Evolutionary conservation across 768 basidiomycete genomes (phyloP), one percentile per base, ranked within the genome.

Genomic region (Amanita phalloides): DNA sequence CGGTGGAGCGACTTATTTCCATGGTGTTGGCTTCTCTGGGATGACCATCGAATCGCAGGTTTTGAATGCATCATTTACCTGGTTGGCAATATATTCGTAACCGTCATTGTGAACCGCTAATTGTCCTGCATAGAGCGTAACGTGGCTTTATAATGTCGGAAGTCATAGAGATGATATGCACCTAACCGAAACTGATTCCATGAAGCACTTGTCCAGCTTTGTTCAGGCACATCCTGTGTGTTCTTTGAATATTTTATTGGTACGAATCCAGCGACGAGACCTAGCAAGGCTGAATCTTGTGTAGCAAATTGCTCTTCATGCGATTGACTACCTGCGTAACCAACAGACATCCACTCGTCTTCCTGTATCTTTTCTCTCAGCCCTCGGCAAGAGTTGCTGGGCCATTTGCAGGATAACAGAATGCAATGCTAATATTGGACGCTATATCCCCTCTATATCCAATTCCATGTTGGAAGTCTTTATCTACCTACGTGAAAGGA

Each of bases 21-120:
- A 1, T 87, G 86, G 85, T 70, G 69, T 49, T 90, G 87, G 85
- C 64, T 60, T 9, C 62, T 73, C 6, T 88, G 84, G 82, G 61
- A 66, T 44, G 84, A 86, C 28, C 43, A 52, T 28, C 42, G 51
- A 13, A 45, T 45, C 25, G 51, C 51, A 23, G 35, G 35, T 39
- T 52, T 38, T 21, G 51, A 52, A 35, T 45, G 43, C 26, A 45
- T 52, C 11, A n/a, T 45, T 20, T 45, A 44, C 43, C 20, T 37
- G 42, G 51, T 52, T 6, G 30, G 51, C 3, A n/a, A 21, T 32
- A 1, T 13, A 36, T 45, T 45, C 13, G 6, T 14, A n/a, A 13
- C 21, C 17, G 8, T 37, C 28, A 45, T 26, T 45, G 3, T 23
- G 10, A 9, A 13, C 21, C 21, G 8, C 26, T 43, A n/a, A 50